phyloP scores from a whole-genome alignment of 352 stramenopile species.

The Globisporangium nagaii region DNA sequence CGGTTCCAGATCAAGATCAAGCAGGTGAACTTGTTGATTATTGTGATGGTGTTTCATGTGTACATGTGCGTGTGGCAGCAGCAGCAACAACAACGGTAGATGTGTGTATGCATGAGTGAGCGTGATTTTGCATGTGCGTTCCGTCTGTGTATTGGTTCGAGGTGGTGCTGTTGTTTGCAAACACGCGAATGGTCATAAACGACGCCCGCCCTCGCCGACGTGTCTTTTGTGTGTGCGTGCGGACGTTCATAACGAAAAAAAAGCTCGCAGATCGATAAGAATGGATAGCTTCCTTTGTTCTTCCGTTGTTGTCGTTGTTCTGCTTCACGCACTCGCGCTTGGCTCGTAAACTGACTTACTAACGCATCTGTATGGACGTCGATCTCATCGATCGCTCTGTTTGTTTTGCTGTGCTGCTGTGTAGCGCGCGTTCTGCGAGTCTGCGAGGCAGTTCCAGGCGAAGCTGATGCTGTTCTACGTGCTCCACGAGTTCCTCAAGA shows the following conservation, averaged over 20 bases:
- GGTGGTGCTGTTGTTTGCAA: constrained; percentile 2
- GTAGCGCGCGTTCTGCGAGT: constrained; percentile 56
- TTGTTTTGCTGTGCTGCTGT: constrained; percentile 1
- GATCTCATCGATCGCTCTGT: not conserved
- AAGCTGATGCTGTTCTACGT: constrained; percentile 88
- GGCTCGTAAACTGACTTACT: not conserved
- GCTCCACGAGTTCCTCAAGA: constrained; percentile 85
- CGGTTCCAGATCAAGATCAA: constrained; percentile 88
- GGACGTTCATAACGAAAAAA: constrained; percentile 3
- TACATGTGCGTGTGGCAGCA: not conserved
- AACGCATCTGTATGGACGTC: not conserved
- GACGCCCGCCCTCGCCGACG: not conserved
- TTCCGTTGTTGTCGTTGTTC: constrained; percentile 14
- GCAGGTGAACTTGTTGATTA: constrained; percentile 43
- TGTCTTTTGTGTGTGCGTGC: not conserved
- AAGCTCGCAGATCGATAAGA: constrained; percentile 11
- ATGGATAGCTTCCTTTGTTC: constrained; percentile 10
- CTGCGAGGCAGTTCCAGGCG: constrained; percentile 54
- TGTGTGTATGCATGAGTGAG: constrained; percentile 4
- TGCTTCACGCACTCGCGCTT: not conserved
- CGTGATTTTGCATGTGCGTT: not conserved
- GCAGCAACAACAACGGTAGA: constrained; percentile 4
- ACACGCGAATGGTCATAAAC: not conserved
- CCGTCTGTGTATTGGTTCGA: constrained; percentile 8
- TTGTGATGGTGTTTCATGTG: not conserved